Conservation (phyloP, 345 rosid species). For the Populus alba region DNA sequence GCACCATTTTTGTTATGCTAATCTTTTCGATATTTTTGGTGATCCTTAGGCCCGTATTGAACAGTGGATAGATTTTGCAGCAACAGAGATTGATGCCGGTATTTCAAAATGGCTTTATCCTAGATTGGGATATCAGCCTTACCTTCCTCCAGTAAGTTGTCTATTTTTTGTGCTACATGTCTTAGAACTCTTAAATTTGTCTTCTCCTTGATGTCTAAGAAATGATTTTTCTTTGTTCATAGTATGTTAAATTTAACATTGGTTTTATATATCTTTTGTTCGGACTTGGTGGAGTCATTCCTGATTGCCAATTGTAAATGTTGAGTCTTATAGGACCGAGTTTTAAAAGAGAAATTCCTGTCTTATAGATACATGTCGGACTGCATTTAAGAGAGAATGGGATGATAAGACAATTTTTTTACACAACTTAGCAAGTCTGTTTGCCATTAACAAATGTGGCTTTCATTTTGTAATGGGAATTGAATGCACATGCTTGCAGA, state of each 20-base stretch:
- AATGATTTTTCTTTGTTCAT: neutral
- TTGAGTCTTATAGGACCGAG: neutral
- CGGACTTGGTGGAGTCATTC: neutral
- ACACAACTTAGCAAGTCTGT: neutral
- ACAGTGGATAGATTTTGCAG: constrained; percentile 91
- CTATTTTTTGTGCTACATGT: neutral
- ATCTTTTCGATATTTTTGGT: neutral
- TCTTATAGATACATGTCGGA: neutral
- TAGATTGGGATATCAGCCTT: constrained; percentile 50
- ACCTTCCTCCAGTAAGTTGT: constrained; percentile 75
- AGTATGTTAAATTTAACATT: neutral
- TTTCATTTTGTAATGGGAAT: neutral
- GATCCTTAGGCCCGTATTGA: constrained; percentile 65
- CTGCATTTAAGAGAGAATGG: neutral
- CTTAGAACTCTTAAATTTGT: neutral
- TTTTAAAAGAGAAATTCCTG: neutral
- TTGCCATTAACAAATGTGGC: no score
- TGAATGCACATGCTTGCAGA: neutral
- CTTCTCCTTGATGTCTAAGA: neutral
- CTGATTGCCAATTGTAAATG: neutral
- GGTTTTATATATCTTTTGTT: neutral
- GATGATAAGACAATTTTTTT: neutral
- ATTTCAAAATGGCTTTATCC: constrained; percentile 54
- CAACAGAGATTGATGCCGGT: constrained; percentile 75
- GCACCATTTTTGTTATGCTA: neutral